phyloP scores from a whole-genome alignment of 139 green algal species.

The Micractinium sp. region DNA sequence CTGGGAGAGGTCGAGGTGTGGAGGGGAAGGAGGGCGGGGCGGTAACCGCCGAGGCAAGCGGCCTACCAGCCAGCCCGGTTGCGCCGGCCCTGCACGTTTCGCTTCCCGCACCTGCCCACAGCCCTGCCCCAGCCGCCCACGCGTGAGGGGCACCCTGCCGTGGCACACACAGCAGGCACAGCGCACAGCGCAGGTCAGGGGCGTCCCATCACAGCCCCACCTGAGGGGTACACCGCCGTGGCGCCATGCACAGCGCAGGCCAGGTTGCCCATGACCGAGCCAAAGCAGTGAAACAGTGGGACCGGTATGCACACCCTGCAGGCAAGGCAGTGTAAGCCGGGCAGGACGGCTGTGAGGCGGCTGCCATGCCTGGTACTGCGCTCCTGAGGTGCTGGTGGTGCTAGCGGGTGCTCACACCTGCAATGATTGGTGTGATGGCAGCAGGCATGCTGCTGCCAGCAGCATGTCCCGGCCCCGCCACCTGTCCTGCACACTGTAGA shows the following conservation, averaged over 20 bases:
- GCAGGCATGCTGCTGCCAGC: too few species aligned
- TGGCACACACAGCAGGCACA: too few species aligned
- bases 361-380: neutral
- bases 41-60: neutral
- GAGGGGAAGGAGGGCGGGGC: too few species aligned
- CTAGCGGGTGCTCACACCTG: too few species aligned
- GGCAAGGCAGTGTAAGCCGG: neutral
- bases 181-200: too few species aligned
- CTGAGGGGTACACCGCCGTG: constrained; percentile 29
- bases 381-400: too few species aligned
- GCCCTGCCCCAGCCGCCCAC: too few species aligned
- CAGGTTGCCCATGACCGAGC: constrained; percentile 14
- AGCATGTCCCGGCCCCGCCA: too few species aligned
- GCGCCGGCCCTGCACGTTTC: neutral
- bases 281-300: constrained; percentile 54
- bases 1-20: neutral
- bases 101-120: neutral
- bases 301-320: constrained; percentile 45
- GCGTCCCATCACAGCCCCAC: too few species aligned
- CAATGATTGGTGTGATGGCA: too few species aligned
- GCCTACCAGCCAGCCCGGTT: neutral
- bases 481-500: too few species aligned
- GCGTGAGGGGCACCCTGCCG: too few species aligned
- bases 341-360: neutral
- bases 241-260: constrained; percentile 6